Base-by-base conservation (phyloP, 139 green algal genomes). In the Chlorella sp. region DNA sequence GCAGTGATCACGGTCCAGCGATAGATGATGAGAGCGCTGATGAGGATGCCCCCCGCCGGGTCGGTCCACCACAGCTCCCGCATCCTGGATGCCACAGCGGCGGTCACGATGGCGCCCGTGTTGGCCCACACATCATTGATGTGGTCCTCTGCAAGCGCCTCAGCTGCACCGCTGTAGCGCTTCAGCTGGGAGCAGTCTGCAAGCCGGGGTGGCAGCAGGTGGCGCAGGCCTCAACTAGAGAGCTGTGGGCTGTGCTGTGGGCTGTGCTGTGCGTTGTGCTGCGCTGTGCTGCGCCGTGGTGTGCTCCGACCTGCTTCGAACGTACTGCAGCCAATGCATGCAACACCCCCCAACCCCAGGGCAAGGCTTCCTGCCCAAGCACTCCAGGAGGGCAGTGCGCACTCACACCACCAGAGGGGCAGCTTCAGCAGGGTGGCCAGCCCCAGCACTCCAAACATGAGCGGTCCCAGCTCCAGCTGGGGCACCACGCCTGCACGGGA, bases 21-120 rank as follows among this genome's bases (percentile, higher is more conserved):
- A 32, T 65, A 89, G 36, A 96, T 89, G 51, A 97, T 96, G 87
- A 93, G 94, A 7, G 92, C 9, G 19, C 82, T 91, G 64, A 96
- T 95, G 3, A 88, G 24, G 0, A 96, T 89, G 19, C 88, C 94
- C 1, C 92, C 92, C 1, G 67, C 83, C 17, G 93, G 88, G 82
- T 97, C 94, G 1, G 94, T 81, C 76, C 87, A 96, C 93, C 93
- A 95, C 32, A 85, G 75, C 30, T 60, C 44, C n/a, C 58, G 26
- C 34, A 48, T 26, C 34, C 68, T 34, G 51, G 69, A 79, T 34
- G 69, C 81, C 14, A 73, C 69, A 7, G 51, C 68, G 28, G 81
- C 81, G 5, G 68, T 85, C 9, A 85, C 36, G 26, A 74, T 43
- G 26, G 81, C 84, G 56, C 58, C 75, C 58, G 46, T 48, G 60